Evolutionary conservation across 257 asterid species (phyloP), one percentile per base, ranked within the genome.

Genomic region (Nicotiana tabacum): DNA sequence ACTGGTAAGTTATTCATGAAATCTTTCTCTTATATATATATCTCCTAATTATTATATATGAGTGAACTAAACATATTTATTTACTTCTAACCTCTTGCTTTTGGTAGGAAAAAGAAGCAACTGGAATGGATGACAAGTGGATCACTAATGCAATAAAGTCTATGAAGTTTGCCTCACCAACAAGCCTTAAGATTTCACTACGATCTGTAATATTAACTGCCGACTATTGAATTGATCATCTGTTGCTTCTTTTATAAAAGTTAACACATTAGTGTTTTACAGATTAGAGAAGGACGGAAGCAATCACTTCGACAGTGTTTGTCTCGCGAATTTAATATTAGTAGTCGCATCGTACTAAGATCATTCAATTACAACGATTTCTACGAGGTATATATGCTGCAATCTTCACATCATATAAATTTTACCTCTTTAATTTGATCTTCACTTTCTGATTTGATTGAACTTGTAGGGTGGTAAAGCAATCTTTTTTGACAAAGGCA

Each of bases 161-260:
- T 2, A 82, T 85, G 55, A 82, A 66, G 21, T 82, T 72, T 1
- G 77, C 69, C 30, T 85, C 87, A 77, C 87, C 87, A 72, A 81
- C 82, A 61, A 84, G 82, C 69, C 84, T 84, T 61, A 84, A 81
- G 69, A 57, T 81, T 64, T n/a, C 80, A 27, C 84, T 74, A 8
- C 27, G 82, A 32, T 78, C 80, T 79, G 82, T 84, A 84, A 80
- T 12, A 39, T 39, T 39, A 35, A 8, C 6, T 16, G 7, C n/a
- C 43, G 27, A 13, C 17, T 16, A 18, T 37, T 66, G 6, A 30
- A 15, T 66, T 32, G 37, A 64, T 27, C 12, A 24, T 9, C 13
- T 33, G 53, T 68, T 51, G 11, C 5, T 82, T 55, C 24, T 58
- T 6, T 13, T 15, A 24, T 16, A 68, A 11, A 58, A 3, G 17